These are phyloP conservation scores for Pleurotus giganteus DNA, from an alignment of 768 basidiomycete genomes.

Conservation along the genomic window DNA sequence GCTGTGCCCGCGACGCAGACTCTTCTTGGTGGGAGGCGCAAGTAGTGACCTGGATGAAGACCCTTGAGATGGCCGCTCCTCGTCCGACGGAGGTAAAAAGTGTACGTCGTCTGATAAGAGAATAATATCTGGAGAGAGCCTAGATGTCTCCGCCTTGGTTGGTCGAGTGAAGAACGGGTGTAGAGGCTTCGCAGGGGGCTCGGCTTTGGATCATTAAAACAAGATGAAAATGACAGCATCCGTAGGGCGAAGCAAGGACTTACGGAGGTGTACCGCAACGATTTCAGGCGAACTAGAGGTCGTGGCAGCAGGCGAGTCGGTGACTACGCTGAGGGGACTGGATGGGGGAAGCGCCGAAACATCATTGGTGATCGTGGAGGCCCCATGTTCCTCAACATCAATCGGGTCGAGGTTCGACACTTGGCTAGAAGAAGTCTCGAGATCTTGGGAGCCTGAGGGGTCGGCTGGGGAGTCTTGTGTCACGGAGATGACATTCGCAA, in stretches of 20 bases:
- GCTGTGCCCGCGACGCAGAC: neutral
- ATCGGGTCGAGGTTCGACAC: no score
- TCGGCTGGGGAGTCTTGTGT: neutral
- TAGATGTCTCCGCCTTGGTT: neutral
- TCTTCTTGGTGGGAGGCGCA: neutral
- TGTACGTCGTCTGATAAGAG: slow-evolving; percentile 1
- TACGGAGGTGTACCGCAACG: neutral
- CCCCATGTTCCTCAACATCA: neutral
- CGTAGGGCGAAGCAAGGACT: neutral
- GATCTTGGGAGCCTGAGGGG: neutral
- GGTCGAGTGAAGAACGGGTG: slow-evolving; percentile 18
- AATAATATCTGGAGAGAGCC: neutral
- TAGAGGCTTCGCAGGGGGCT: slow-evolving; percentile 9
- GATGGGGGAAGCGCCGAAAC: neutral
- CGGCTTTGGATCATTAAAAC: neutral
- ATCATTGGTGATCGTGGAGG: neutral
- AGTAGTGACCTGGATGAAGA: slow-evolving; percentile 7
- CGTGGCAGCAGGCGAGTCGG: neutral
- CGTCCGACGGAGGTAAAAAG: neutral
- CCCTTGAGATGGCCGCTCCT: neutral
- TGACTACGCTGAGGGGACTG: neutral
- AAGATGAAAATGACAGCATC: neutral
- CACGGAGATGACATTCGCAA: no score
- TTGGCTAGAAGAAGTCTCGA: neutral
- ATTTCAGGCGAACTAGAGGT: slow-evolving; percentile 4